A percentile compares a stretch with the other conserved stretches of the same genome.
Conservation (phyloP, 164 flowering plant species). For the Nelumbo lutea region DNA sequence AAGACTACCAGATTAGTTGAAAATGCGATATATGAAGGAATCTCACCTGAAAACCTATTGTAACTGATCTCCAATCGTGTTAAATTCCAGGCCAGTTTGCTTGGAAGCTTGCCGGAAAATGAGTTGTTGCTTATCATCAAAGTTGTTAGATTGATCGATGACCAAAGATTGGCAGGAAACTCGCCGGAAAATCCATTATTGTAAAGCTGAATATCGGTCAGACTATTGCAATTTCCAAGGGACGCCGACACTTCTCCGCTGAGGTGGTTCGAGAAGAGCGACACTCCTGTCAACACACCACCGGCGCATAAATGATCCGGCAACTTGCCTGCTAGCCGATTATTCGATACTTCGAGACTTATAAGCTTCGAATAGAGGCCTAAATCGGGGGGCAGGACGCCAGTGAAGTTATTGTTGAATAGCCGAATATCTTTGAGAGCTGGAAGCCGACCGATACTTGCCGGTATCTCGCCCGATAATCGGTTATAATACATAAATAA, state of each 20-base stretch:
- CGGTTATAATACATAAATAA: constrained; percentile 38
- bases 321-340: constrained; percentile 34
- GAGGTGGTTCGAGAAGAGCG: constrained; percentile 51
- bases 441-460: constrained; percentile 35
- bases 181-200: constrained; percentile 39
- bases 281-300: constrained; percentile 32
- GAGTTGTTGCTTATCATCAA: constrained; percentile 31
- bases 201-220: constrained; percentile 30
- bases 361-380: constrained; percentile 44
- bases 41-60: constrained; percentile 44
- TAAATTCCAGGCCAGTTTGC: constrained; percentile 24
- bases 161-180: constrained; percentile 45
- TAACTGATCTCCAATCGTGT: constrained; percentile 37
- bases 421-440: constrained; percentile 24
- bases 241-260: constrained; percentile 57
- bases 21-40: constrained; percentile 29
- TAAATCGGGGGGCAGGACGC: constrained; percentile 45
- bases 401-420: constrained; percentile 41
- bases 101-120: constrained; percentile 49
- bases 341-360: constrained; percentile 34
- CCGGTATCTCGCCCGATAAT: constrained; percentile 47
- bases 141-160: constrained; percentile 6
- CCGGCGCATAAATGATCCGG: constrained; percentile 41
- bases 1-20: constrained; percentile 32
- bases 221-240: constrained; percentile 41